Conservation (phyloP, 2,329 filamentous ascomycete genomes). For the Coniella lustricola region DNA sequence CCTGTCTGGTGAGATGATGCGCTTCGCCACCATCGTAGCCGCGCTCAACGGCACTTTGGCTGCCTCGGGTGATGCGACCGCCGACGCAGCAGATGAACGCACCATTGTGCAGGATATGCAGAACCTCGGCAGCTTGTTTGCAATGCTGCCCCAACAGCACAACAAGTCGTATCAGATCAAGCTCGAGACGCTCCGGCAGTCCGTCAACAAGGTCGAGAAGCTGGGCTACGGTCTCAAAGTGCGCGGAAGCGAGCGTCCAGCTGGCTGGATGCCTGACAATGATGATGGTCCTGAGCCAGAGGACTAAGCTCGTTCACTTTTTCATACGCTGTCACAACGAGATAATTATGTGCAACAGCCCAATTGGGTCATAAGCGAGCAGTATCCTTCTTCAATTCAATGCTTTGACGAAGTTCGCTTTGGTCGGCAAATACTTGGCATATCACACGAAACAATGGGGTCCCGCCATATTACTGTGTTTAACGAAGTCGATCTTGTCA, state of each 20-base stretch:
- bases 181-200: constrained; percentile 76
- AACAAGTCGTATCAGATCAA: constrained; percentile 64
- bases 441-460: no score
- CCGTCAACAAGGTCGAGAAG: constrained; percentile 90
- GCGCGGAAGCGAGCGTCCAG: constrained; percentile 78
- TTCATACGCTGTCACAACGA: no score
- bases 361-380: no score
- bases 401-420: no score
- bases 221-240: constrained; percentile 84
- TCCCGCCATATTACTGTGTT: no score
- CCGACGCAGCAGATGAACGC: constrained; percentile 27
- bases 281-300: constrained; percentile 18
- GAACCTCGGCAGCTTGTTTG: constrained; percentile 66
- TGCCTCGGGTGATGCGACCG: constrained; percentile 18
- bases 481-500: no score
- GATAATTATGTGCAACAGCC: no score
- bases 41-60: constrained; percentile 60
- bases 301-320: neutral
- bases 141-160: constrained; percentile 58
- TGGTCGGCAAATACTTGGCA: no score
- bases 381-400: no score
- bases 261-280: constrained; percentile 81
- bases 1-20: constrained; percentile 92
- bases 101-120: constrained; percentile 77
- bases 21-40: constrained; percentile 84